Percentiles rank a stretch among this genome's conserved stretches.
These are phyloP conservation scores for Plantago ovata DNA, from an alignment of 257 asterid species.

Conservation along the genomic window DNA sequence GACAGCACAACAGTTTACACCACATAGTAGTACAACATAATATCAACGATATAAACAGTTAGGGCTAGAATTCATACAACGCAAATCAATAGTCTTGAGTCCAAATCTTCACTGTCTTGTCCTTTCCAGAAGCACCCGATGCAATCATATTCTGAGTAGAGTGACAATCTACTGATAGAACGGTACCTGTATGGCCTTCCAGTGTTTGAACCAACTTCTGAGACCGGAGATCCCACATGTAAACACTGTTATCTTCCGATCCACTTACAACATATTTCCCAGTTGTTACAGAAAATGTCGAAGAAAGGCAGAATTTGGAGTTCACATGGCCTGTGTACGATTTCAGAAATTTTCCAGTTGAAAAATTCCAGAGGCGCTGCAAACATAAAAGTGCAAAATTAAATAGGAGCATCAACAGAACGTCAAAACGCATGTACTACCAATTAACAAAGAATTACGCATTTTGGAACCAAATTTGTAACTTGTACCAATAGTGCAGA, in stretches of 20 bases:
- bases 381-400: constrained; percentile 13
- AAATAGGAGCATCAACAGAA: background rate
- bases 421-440: too few species aligned
- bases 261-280: constrained; percentile 94
- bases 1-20: too few species aligned
- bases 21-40: too few species aligned
- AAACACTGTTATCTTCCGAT: constrained; percentile 77
- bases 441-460: background rate
- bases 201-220: constrained; percentile 81
- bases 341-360: constrained; percentile 80
- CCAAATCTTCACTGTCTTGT: constrained; percentile 78
- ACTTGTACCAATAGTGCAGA: too few species aligned
- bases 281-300: constrained; percentile 82
- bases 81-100: constrained; percentile 38
- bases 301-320: constrained; percentile 74
- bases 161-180: constrained; percentile 76
- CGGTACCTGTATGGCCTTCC: constrained; percentile 85
- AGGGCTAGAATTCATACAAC: too few species aligned
- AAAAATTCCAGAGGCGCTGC: constrained; percentile 95
- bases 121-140: constrained; percentile 77
- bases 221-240: constrained; percentile 92
- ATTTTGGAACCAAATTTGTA: background rate
- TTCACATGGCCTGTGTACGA: constrained; percentile 80
- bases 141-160: constrained; percentile 82
- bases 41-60: too few species aligned